These are phyloP conservation scores for Rhododendron molle DNA, from an alignment of 148 eudicot genomes.

Conservation along the genomic window DNA sequence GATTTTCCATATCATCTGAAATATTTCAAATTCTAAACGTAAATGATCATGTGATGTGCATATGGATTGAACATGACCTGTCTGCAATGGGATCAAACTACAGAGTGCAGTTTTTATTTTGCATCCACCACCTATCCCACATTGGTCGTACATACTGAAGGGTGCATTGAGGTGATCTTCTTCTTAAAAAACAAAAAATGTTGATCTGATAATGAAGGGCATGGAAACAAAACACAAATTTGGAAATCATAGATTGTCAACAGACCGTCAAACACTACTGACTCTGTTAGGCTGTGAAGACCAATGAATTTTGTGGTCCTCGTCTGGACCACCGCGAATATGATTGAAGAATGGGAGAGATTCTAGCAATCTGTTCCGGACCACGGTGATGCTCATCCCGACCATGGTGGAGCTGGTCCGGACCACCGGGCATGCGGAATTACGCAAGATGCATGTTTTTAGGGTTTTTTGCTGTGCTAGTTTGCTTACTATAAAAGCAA, in stretches of 20 bases:
- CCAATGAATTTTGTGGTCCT: too few species aligned
- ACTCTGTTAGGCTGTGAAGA: neutral
- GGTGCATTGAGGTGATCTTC: neutral
- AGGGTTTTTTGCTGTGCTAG: too few species aligned
- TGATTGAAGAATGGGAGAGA: too few species aligned
- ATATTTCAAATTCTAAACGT: neutral
- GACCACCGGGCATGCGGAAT: too few species aligned
- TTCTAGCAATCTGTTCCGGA: too few species aligned
- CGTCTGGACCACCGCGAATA: too few species aligned
- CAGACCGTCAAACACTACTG: neutral
- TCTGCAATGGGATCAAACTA: neutral
- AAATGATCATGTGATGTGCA: too few species aligned
- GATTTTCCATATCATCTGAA: neutral
- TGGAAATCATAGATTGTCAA: neutral
- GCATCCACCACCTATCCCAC: neutral
- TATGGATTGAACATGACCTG: neutral
- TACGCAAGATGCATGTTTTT: too few species aligned
- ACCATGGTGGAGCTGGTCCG: too few species aligned
- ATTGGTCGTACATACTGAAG: neutral
- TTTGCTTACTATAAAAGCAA: too few species aligned
- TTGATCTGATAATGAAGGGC: neutral
- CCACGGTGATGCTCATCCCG: too few species aligned
- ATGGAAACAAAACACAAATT: neutral
- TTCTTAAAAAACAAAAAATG: neutral
- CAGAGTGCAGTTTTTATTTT: neutral